Percentiles rank a stretch among this genome's conserved stretches.
phyloP scores from a whole-genome alignment of 208 protist genomes.

The Crithidia acanthocephali region DNA sequence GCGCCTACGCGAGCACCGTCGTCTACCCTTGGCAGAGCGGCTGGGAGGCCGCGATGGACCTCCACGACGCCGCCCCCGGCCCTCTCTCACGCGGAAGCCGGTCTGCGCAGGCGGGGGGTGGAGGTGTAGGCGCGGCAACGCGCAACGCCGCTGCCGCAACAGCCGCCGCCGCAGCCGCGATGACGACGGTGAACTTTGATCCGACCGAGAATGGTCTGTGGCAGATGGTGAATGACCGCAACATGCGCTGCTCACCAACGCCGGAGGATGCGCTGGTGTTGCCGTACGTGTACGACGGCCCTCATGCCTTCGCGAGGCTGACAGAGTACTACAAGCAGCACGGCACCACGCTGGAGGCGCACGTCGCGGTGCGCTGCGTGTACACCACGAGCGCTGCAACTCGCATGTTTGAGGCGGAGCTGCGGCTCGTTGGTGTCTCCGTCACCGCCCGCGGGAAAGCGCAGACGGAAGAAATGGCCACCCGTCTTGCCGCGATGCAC shows the following conservation, averaged over 20 bases:
- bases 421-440: conserved; percentile 44
- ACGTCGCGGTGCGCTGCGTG: conserved; percentile 39
- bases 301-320: conserved; percentile 49
- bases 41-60: conserved; percentile 3
- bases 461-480: conserved; percentile 57
- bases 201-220: conserved; percentile 77
- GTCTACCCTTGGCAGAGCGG: conserved; percentile 30
- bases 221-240: conserved; percentile 70
- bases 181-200: conserved; percentile 43
- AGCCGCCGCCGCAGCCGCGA: neutral
- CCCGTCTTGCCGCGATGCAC: conserved; percentile 83
- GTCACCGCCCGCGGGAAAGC: conserved; percentile 60
- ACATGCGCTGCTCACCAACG: conserved; percentile 61
- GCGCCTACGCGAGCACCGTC: conserved; percentile 31
- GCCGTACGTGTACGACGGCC: conserved; percentile 69
- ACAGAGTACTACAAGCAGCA: conserved; percentile 71
- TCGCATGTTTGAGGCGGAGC: conserved; percentile 65
- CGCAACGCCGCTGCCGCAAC: neutral
- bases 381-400: conserved; percentile 33
- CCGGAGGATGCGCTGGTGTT: conserved; percentile 70
- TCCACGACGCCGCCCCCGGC: neutral
- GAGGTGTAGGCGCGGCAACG: too few relatives aligned
- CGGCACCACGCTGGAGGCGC: conserved; percentile 41
- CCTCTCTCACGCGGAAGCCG: neutral
- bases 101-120: neutral